Evolutionary conservation across 805 yeast species (phyloP), one percentile per base, ranked within the genome.

Genomic region (Scheffersomyces coipomensis): DNA sequence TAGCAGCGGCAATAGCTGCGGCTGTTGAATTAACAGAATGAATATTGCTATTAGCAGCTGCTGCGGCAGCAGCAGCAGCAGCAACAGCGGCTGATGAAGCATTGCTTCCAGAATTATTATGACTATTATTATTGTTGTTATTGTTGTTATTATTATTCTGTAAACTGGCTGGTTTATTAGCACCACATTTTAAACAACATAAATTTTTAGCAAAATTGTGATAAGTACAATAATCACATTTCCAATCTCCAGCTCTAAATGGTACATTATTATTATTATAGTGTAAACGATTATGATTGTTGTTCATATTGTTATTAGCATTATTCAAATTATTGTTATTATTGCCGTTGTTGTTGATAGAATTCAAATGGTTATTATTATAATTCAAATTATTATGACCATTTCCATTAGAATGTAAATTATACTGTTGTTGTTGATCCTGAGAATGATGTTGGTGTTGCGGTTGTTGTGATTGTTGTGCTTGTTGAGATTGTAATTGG

Each of bases 201-300:
- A 87, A 71, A 60, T 89, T 89, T 55, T 89, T 89, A 3, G 97
- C 97, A 71, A 89, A 89, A 60, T 89, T 89, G 62, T 89, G 97
- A 60, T 90, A 90, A 24, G 81, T 74, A 60, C 97, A 90, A 19
- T 77, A 70, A 39, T 84, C 90, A 68, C 97, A 90, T 61, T 88
- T 89, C 97, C 97, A 90, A 64, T 89, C 97, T 37, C 97, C 97
- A 2, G 97, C 97, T 52, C 97, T 76, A 64, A 90, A 90, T 22
- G 97, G 96, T n/a, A 90, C 95, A 51, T 79, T 74, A 38, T 64
- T 64, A 31, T 67, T 58, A 40, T 52, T 47, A 33, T 48, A 47
- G 16, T 47, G 38, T 8, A 45, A 32, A 22, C 56, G 45, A 24
- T 42, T 45, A 32, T 48, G 40, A 38, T 46, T 48, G 27, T 42